Conservation (phyloP, 768 basidiomycete genomes). For the Russula virescens region DNA sequence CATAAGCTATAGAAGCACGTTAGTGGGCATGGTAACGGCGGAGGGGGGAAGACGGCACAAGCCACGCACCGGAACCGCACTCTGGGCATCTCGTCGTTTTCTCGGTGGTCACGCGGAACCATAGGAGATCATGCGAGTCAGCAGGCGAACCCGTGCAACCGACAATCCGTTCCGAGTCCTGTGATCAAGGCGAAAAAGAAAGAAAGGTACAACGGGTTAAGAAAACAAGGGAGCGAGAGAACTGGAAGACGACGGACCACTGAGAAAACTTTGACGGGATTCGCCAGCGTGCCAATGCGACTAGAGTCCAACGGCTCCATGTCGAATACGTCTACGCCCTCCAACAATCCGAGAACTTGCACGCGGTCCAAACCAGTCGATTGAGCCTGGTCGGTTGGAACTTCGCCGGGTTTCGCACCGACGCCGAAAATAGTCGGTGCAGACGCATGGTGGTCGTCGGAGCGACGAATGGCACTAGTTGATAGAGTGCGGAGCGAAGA, state of each 20-base stretch:
- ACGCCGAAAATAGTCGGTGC: constrained; percentile 64
- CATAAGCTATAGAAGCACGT: constrained; percentile 48
- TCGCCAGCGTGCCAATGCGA: constrained; percentile 77
- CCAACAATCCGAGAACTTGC: constrained; percentile 82
- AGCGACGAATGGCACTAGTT: constrained; percentile 47
- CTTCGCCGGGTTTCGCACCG: constrained; percentile 65
- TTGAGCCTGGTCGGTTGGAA: constrained; percentile 83
- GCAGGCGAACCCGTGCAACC: constrained; percentile 95
- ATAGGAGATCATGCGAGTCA: constrained; percentile 90
- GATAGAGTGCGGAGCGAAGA: constrained; percentile 52
- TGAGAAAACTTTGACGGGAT: constrained; percentile 85
- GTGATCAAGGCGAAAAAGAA: constrained; percentile 8
- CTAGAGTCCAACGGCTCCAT: constrained; percentile 76
- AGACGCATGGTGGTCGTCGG: constrained; percentile 42
- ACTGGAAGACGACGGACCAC: constrained; percentile 50
- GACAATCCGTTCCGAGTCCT: constrained; percentile 80
- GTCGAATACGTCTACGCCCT: constrained; percentile 89
- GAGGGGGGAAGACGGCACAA: not conserved
- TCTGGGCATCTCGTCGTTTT: constrained; percentile 80
- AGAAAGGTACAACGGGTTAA: constrained; percentile 3
- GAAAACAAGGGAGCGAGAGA: not conserved
- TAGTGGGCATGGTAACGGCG: constrained; percentile 3
- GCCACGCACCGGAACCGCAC: constrained; percentile 82
- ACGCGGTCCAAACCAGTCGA: constrained; percentile 96
- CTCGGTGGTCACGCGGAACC: constrained; percentile 66